Percentiles rank a stretch among this genome's conserved stretches.
phyloP scores from a whole-genome alignment of 495 filamentous ascomycete species.

The Podospora fimiseda region DNA sequence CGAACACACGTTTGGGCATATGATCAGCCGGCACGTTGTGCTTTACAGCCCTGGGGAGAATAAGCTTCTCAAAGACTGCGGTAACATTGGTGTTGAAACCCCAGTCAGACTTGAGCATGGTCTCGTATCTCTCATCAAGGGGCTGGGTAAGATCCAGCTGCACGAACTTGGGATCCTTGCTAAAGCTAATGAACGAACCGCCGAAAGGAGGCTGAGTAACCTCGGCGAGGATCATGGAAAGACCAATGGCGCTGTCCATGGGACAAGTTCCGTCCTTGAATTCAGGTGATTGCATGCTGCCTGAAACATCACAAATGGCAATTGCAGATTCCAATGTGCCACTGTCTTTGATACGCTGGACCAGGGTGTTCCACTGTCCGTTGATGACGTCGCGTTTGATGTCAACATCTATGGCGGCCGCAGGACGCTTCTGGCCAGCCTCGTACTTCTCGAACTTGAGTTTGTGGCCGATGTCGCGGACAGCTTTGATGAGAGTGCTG shows the following conservation, averaged over 20 bases:
- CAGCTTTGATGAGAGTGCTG: conserved; percentile 26
- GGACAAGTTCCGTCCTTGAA: conserved; percentile 38
- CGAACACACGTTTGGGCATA: too few species aligned
- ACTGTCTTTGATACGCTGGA: conserved; percentile 40
- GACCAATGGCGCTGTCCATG: conserved; percentile 40
- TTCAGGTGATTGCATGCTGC: conserved; percentile 30
- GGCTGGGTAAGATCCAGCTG: conserved; percentile 23
- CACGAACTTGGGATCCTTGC: conserved; percentile 22
- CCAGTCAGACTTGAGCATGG: too few species aligned
- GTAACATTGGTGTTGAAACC: too few species aligned
- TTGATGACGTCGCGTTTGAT: conserved; percentile 26
- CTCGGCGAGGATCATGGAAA: conserved; percentile 42
- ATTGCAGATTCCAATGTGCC: conserved; percentile 38
- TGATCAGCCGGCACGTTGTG: too few species aligned
- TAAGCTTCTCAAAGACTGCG: too few species aligned
- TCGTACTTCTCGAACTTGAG: neutral
- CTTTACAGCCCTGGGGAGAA: too few species aligned
- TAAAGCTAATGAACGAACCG: conserved; percentile 43
- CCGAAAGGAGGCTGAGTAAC: conserved; percentile 38
- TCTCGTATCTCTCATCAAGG: conserved; percentile 29
- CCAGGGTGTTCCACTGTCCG: conserved; percentile 42
- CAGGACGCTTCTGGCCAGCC: conserved; percentile 10
- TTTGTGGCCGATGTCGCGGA: neutral
- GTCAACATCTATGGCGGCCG: neutral
- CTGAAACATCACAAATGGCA: conserved; percentile 42